Evolutionary conservation across 139 green algal species (phyloP).

Genomic region (Micromonas pusilla): DNA sequence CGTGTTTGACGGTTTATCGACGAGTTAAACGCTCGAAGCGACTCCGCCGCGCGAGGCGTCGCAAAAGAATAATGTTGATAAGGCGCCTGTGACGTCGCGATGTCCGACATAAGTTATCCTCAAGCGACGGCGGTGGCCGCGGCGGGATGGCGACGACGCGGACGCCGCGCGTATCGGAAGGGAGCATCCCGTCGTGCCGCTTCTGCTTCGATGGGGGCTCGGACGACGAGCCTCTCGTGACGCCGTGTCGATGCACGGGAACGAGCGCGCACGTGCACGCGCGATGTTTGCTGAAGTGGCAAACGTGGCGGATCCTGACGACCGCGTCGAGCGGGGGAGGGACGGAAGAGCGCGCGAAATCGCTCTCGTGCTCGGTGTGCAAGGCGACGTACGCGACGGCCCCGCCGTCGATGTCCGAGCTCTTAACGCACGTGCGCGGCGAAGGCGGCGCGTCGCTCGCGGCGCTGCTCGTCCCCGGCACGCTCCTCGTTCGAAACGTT

Average conservation of each 20-base stretch:
- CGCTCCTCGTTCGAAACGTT: neutral
- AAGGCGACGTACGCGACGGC: neutral
- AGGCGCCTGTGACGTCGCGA: no score
- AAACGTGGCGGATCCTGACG: neutral
- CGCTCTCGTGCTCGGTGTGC: neutral
- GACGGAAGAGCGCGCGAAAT: neutral
- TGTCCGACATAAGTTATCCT: no score
- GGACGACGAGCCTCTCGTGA: neutral
- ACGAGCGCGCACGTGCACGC: neutral
- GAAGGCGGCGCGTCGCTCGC: neutral
- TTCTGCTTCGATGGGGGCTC: neutral
- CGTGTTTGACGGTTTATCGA: no score
- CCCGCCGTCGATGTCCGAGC: no score
- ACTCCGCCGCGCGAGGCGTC: no score
- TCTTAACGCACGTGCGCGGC: neutral
- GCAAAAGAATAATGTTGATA: no score
- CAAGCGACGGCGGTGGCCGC: no score
- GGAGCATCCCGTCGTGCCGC: neutral
- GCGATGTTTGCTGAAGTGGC: neutral
- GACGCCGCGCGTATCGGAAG: no score
- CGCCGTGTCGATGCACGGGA: neutral
- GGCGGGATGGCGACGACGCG: no score
- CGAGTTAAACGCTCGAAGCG: no score
- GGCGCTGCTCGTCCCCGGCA: neutral
- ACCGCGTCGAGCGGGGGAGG: neutral